Percentiles rank a stretch among this genome's conserved stretches.
phyloP scores from a whole-genome alignment of 768 basidiomycete genomes.

The Phylloporus sp. region DNA sequence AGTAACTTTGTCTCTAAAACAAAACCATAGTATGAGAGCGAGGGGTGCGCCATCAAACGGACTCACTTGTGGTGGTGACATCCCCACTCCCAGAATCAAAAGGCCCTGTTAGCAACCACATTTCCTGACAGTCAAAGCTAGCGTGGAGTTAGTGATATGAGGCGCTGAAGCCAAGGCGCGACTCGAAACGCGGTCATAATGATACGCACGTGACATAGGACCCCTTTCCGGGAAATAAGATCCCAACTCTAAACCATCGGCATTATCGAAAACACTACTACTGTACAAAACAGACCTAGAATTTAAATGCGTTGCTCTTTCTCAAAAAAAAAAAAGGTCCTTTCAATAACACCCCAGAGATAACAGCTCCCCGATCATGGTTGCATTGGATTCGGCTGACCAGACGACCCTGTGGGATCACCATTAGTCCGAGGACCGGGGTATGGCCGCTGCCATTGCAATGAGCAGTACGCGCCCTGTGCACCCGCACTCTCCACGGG shows the following conservation, averaged over 20 bases:
- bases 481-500: constrained; percentile 14
- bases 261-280: constrained; percentile 21
- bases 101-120: constrained; percentile 55
- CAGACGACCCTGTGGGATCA: constrained; percentile 29
- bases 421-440: constrained; percentile 34
- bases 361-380: constrained; percentile 4
- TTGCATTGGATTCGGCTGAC: constrained; percentile 9
- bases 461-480: constrained; percentile 23
- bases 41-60: constrained; percentile 20
- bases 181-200: constrained; percentile 3
- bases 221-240: too few relatives aligned
- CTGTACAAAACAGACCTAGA: constrained; percentile 15
- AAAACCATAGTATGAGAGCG: background rate
- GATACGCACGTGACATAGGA: constrained; percentile 9
- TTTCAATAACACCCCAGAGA: background rate
- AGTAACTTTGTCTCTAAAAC: constrained; percentile 51
- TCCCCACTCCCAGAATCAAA: constrained; percentile 43
- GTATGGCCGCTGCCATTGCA: constrained; percentile 36
- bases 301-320: constrained; percentile 5
- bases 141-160: background rate
- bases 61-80: constrained; percentile 38
- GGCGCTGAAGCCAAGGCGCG: background rate
- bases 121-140: background rate
- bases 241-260: too few relatives aligned
- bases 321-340: constrained; percentile 10